A percentile compares a stretch with the other conserved stretches of the same genome.
phyloP scores from a whole-genome alignment of 352 stramenopile species.

The Phytophthora pini region DNA sequence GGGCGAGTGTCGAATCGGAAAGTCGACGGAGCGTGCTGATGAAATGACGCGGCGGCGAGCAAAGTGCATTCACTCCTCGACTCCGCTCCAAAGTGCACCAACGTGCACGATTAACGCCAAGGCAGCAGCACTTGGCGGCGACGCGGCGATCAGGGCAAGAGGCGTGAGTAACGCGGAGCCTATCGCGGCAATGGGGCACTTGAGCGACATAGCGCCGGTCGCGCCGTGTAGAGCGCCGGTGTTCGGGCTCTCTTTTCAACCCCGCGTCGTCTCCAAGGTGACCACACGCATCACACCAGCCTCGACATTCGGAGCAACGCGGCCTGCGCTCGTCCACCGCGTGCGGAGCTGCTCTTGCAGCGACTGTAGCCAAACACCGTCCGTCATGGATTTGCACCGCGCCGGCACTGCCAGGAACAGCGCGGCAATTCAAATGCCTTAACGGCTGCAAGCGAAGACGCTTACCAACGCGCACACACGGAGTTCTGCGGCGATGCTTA shows the following conservation, averaged over 20 bases:
- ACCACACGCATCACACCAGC: constrained; percentile 4
- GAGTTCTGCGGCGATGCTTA: neutral
- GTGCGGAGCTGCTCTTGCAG: constrained; percentile 11
- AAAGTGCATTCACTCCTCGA: neutral
- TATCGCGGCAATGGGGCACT: constrained; percentile 38
- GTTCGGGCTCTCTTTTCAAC: constrained; percentile 19
- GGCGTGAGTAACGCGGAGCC: constrained; percentile 39
- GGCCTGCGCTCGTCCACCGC: constrained; percentile 20
- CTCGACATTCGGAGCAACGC: constrained; percentile 21
- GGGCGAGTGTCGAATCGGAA: constrained; percentile 13
- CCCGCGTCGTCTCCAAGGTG: constrained; percentile 8
- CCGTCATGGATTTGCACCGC: neutral
- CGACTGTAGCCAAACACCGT: constrained; percentile 2
- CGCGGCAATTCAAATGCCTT: neutral
- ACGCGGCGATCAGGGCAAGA: constrained; percentile 19
- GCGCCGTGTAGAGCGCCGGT: constrained; percentile 16
- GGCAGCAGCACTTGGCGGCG: constrained; percentile 11
- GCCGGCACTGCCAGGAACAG: neutral
- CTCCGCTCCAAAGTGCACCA: neutral
- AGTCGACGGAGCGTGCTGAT: constrained; percentile 11
- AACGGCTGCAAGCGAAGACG: constrained; percentile 8
- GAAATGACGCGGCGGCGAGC: neutral
- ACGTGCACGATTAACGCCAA: too few relatives aligned
- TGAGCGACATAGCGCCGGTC: constrained; percentile 27
- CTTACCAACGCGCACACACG: constrained; percentile 9